Base-by-base conservation (phyloP, 1,139 yeast genomes). In the Scheffersomyces insectosa region DNA sequence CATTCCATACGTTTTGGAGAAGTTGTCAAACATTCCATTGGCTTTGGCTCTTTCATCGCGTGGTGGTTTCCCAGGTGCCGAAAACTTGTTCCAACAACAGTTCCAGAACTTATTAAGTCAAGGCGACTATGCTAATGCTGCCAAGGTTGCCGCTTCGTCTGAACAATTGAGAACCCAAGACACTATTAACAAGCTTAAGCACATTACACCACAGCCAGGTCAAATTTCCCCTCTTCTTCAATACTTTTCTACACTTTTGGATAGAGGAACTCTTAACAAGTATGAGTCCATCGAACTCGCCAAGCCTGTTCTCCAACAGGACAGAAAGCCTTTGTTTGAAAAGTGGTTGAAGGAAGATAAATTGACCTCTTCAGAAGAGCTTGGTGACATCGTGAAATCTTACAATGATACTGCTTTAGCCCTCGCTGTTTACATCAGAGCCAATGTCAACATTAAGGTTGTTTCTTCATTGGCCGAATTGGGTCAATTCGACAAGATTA, bases 1-100 rank as follows among this genome's bases (percentile, higher is more conserved):
- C 53, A 85, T 95, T 48, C 96, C 97, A 38, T 95, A 95, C 65
- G 85, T 95, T 39, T 77, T 93, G 65, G 86, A 86, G 57, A 89
- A 89, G 64, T 78, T 93, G 52, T 82, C 93, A 42, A 93, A 95
- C 60, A 89, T 93, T 28, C 80, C 87, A 27, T 76, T 95, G 58
- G 99, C 98, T 3, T 75, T 95, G 49, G 78, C 93, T 8, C 80
- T 95, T 52, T 95, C 98, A 15, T 82, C 96, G 8, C 87, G 98
- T 68, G 97, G 97, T 60, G 96, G 97, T 1, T 80, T 95, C 64
- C 95, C 96, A 39, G 99, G 99, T 51, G 99, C 98, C 37, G 99
- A 93, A 64, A 85, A 84, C 59, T 77, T 95, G 51, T 91, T 95
- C 68, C 74, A 80, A 46, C 96, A 91, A 68, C 98, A 91, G 68